Conservation (phyloP, 1,139 yeast species). For the Casaregolazyma lundiana region DNA sequence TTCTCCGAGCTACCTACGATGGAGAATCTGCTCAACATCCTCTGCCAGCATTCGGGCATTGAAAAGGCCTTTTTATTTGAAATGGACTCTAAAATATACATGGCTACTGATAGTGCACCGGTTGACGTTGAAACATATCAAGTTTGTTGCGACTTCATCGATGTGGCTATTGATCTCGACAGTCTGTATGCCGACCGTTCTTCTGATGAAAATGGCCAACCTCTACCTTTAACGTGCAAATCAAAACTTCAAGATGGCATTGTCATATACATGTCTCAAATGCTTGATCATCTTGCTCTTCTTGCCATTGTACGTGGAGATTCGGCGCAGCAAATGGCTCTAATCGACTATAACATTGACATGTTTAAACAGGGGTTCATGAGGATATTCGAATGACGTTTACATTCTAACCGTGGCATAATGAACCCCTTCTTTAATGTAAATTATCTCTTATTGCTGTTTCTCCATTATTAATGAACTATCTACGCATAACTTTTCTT, state of each 20-base stretch:
- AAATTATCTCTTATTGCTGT: background rate
- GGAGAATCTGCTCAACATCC: conserved; percentile 81
- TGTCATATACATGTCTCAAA: conserved; percentile 75
- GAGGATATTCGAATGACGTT: conserved; percentile 4
- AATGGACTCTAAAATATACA: conserved; percentile 87
- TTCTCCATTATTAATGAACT: background rate
- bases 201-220: conserved; percentile 13
- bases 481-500: conserved; percentile 8
- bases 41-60: conserved; percentile 83
- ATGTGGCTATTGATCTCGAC: conserved; percentile 85
- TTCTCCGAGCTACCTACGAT: conserved; percentile 84
- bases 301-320: conserved; percentile 79
- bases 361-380: conserved; percentile 67
- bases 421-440: background rate
- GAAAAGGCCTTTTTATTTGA: conserved; percentile 93
- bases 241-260: conserved; percentile 80
- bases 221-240: conserved; percentile 49
- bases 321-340: conserved; percentile 46
- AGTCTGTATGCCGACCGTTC: conserved; percentile 28
- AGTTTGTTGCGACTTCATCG: conserved; percentile 95
- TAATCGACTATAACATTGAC: conserved; percentile 85
- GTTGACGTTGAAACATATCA: conserved; percentile 94
- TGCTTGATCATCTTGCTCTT: conserved; percentile 88
- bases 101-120: conserved; percentile 93
- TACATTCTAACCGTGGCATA: background rate